Percentiles rank a stretch among this genome's conserved stretches.
Evolutionary conservation across 768 basidiomycete species (phyloP).

Genomic region (Terana coerulea): DNA sequence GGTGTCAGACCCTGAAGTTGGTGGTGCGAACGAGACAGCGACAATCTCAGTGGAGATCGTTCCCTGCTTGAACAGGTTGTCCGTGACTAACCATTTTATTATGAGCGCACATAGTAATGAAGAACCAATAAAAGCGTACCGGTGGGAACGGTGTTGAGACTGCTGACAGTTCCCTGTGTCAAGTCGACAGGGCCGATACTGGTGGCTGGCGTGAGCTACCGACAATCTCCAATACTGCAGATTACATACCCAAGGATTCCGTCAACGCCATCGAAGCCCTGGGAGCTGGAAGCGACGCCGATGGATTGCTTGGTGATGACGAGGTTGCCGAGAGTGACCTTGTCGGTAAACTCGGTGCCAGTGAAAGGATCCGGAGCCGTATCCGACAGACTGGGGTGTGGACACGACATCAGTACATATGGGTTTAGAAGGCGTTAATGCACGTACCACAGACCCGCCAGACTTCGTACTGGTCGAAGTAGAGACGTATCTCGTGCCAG

Average conservation of each 20-base stretch:
- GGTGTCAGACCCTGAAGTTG: conserved; percentile 11
- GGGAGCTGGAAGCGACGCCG: conserved; percentile 49
- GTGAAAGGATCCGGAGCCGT: conserved; percentile 61
- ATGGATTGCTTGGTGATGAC: conserved; percentile 56
- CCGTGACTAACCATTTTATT: too few species aligned
- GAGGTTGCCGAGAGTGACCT: conserved; percentile 51
- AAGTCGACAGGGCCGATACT: conserved; percentile 61
- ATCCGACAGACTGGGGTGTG: conserved; percentile 42
- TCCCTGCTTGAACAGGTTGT: conserved; percentile 31
- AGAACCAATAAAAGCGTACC: too few species aligned
- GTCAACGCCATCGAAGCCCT: conserved; percentile 46
- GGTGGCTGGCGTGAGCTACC: too few species aligned
- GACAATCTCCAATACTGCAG: too few species aligned
- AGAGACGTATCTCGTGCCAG: conserved; percentile 36
- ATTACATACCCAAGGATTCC: conserved; percentile 62
- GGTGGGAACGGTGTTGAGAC: conserved; percentile 18
- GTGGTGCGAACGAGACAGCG: conserved; percentile 30
- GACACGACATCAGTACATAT: conserved; percentile 4
- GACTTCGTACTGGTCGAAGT: conserved; percentile 51
- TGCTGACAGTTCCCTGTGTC: conserved; percentile 37
- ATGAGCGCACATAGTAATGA: too few species aligned
- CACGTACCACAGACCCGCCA: conserved; percentile 42
- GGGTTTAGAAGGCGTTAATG: too few species aligned
- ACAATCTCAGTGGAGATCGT: conserved; percentile 23
- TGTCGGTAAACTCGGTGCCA: conserved; percentile 46